Percentiles rank a stretch among this genome's conserved stretches.
Evolutionary conservation across 805 yeast species (phyloP).

Genomic region (Starmera pachycereana): DNA sequence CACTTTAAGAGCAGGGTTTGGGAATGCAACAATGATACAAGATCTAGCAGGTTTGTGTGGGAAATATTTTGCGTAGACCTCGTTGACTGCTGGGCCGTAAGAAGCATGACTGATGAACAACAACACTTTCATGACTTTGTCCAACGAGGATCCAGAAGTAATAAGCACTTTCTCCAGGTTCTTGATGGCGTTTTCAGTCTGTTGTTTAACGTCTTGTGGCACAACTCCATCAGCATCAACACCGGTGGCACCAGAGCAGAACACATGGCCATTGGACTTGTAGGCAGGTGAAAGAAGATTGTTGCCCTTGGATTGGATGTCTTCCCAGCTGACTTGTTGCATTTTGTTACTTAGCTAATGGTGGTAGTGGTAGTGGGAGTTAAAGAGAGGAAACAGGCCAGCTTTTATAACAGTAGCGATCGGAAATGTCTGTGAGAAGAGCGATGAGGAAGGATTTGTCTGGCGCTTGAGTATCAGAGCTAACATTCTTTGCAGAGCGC

Average conservation of each 20-base stretch:
- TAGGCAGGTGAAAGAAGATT: conserved; percentile 31
- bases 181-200: conserved; percentile 32
- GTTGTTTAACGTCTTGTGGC: conserved; percentile 33
- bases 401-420: not conserved
- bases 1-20: conserved; percentile 37
- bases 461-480: too few species aligned
- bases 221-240: conserved; percentile 29
- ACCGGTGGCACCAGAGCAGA: conserved; percentile 41
- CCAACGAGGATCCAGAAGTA: conserved; percentile 35
- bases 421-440: too few species aligned
- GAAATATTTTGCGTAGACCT: conserved; percentile 35
- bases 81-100: conserved; percentile 33
- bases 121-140: conserved; percentile 37
- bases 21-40: conserved; percentile 41
- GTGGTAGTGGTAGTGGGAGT: conserved; percentile 20
- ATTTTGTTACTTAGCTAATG: conserved; percentile 23
- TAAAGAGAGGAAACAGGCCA: not conserved
- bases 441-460: too few species aligned
- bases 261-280: conserved; percentile 30
- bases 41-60: conserved; percentile 42
- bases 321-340: conserved; percentile 27
- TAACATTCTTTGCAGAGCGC: not conserved
- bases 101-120: conserved; percentile 35
- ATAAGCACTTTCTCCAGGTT: conserved; percentile 32
- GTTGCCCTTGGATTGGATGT: conserved; percentile 20